These are phyloP conservation scores for Fomitiporia mediterranea DNA, from an alignment of 1,284 basidiomycete species.

Conservation along the genomic window DNA sequence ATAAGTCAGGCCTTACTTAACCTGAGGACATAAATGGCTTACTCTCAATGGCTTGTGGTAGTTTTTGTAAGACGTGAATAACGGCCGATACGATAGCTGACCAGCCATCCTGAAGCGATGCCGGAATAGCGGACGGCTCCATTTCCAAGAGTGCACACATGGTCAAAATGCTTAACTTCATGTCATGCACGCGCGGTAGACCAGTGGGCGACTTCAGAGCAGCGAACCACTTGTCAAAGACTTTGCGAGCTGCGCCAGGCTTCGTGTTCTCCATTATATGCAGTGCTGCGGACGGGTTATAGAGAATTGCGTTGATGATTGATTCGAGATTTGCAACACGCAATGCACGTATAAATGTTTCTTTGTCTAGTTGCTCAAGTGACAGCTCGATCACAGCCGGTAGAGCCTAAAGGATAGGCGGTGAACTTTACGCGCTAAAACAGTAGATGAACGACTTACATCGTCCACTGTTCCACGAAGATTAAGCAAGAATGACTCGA, in stretches of 20 bases:
- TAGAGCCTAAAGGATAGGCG: constrained; percentile 34
- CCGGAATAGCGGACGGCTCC: constrained; percentile 52
- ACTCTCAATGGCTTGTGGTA: constrained; percentile 73
- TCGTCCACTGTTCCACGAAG: constrained; percentile 75
- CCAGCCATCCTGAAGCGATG: constrained; percentile 63
- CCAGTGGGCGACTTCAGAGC: constrained; percentile 58
- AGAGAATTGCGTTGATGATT: constrained; percentile 79
- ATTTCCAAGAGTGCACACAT: constrained; percentile 73
- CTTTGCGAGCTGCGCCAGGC: constrained; percentile 54
- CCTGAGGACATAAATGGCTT: constrained; percentile 19
- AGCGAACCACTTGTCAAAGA: constrained; percentile 80
- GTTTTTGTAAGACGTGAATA: constrained; percentile 67
- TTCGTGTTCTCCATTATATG: constrained; percentile 66
- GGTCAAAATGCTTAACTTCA: constrained; percentile 77
- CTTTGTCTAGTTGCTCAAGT: constrained; percentile 51
- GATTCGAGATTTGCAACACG: constrained; percentile 79
- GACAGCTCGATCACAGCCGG: constrained; percentile 58
- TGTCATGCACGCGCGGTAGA: constrained; percentile 86
- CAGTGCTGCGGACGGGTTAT: constrained; percentile 76
- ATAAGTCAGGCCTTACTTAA: background rate
- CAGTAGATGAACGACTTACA: constrained; percentile 36
- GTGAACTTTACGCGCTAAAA: background rate
- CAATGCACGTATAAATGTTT: constrained; percentile 53
- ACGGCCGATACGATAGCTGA: constrained; percentile 64
- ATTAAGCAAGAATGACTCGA: constrained; percentile 78